Evolutionary conservation across 371 early-diverging fungal genomes (phyloP).

Genomic region (Mucor saturninus): DNA sequence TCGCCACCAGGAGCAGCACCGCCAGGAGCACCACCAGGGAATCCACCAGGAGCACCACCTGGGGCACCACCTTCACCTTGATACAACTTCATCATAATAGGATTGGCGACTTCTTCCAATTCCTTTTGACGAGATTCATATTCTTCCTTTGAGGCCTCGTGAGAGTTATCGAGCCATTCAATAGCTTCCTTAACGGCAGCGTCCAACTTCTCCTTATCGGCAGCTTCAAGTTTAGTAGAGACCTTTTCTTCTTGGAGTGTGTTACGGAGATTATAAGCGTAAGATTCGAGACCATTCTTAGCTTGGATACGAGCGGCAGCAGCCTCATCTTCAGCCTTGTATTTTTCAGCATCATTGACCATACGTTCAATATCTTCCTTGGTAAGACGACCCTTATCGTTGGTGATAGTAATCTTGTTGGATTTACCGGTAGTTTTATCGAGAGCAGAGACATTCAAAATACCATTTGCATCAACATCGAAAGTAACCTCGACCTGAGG

Average conservation of each 20-base stretch:
- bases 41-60: slow-evolving; percentile 66
- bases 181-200: slow-evolving; percentile 80
- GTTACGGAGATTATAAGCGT: slow-evolving; percentile 85
- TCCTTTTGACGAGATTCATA: slow-evolving; percentile 88
- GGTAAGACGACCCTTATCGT: slow-evolving; percentile 87
- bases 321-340: slow-evolving; percentile 86
- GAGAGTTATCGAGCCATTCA: slow-evolving; percentile 85
- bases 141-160: slow-evolving; percentile 90
- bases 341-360: slow-evolving; percentile 88
- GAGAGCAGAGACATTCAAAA: slow-evolving; percentile 88
- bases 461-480: slow-evolving; percentile 93
- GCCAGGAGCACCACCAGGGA: slow-evolving; percentile 67
- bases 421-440: slow-evolving; percentile 86
- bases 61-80: slow-evolving; percentile 52
- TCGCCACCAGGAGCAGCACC: slow-evolving; percentile 70
- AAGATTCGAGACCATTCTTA: slow-evolving; percentile 86
- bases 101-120: slow-evolving; percentile 85
- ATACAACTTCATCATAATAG: slow-evolving; percentile 86
- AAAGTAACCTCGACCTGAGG: slow-evolving; percentile 93
- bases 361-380: slow-evolving; percentile 90
- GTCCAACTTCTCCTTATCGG: slow-evolving; percentile 82
- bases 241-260: slow-evolving; percentile 83
- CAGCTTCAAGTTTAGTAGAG: slow-evolving; percentile 63
- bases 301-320: slow-evolving; percentile 82
- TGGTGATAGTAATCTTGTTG: slow-evolving; percentile 89